These are phyloP conservation scores for Neurospora terricola DNA, from an alignment of 495 filamentous ascomycete genomes.

Conservation along the genomic window DNA sequence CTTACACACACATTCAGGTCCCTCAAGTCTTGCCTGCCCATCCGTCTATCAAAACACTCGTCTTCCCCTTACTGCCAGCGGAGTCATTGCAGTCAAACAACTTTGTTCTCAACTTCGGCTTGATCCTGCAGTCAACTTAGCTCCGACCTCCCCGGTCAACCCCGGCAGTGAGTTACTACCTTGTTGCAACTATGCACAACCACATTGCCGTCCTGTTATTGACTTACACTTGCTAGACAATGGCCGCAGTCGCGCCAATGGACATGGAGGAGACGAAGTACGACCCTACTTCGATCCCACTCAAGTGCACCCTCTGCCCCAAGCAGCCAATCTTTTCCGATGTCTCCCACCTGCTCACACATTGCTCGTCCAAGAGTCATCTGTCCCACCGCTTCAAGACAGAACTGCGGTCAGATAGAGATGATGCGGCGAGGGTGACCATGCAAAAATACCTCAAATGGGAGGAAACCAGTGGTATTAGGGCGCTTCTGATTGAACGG, in stretches of 20 bases:
- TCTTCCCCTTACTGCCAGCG: not conserved
- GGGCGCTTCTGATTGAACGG: constrained; percentile 57
- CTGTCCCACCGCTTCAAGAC: constrained; percentile 65
- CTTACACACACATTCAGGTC: not conserved
- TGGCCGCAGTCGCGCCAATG: constrained; percentile 27
- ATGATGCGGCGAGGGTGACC: constrained; percentile 37
- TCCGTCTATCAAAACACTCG: not conserved
- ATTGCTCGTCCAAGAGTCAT: constrained; percentile 78
- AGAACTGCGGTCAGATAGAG: constrained; percentile 50
- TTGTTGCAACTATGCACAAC: not conserved
- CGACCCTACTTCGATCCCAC: constrained; percentile 35
- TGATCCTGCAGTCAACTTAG: constrained; percentile 9
- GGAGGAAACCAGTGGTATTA: constrained; percentile 55
- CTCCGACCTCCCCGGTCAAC: not conserved
- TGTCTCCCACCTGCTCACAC: constrained; percentile 78
- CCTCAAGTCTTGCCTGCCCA: not conserved
- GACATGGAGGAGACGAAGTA: constrained; percentile 4
- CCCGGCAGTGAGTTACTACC: constrained; percentile 12
- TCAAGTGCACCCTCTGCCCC: constrained; percentile 71
- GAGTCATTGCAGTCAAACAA: not conserved
- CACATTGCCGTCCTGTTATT: not conserved
- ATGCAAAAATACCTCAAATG: constrained; percentile 58
- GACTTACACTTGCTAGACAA: constrained; percentile 18
- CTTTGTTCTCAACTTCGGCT: not conserved
- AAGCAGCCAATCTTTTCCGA: constrained; percentile 75